A percentile compares a stretch with the other conserved stretches of the same genome.
Conservation (phyloP, 192 early-diverging fungal species). For the Backusella tarrabulga region DNA sequence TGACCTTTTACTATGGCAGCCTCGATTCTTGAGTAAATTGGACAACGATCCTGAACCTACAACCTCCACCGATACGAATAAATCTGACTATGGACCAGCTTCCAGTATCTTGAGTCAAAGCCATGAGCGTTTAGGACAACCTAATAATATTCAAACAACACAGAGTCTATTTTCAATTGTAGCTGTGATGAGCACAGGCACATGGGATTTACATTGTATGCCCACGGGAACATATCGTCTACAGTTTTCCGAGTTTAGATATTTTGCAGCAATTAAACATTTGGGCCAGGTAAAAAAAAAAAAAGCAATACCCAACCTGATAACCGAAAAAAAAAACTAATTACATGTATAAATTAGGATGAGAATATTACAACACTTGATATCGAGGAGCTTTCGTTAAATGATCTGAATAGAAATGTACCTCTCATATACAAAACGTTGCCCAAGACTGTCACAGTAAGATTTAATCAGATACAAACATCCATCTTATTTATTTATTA, state of each 20-base stretch:
- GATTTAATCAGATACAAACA: not conserved
- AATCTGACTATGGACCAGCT: not conserved
- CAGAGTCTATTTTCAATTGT: slow-evolving; percentile 23
- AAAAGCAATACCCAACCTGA: slow-evolving; percentile 16
- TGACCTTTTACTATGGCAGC: slow-evolving; percentile 45
- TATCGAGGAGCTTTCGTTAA: slow-evolving; percentile 48
- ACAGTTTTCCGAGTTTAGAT: slow-evolving; percentile 42
- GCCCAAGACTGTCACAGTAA: slow-evolving; percentile 44
- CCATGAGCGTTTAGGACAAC: slow-evolving; percentile 19
- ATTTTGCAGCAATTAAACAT: slow-evolving; percentile 51
- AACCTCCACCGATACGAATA: not conserved
- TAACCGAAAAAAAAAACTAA: slow-evolving; percentile 9
- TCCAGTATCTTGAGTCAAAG: slow-evolving; percentile 28
- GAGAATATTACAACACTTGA: slow-evolving; percentile 51
- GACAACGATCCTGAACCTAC: not conserved
- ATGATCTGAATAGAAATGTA: slow-evolving; percentile 31
- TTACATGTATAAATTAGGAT: slow-evolving; percentile 14
- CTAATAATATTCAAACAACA: not conserved
- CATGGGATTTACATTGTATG: slow-evolving; percentile 27
- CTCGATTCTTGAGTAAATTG: slow-evolving; percentile 9
- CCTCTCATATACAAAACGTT: slow-evolving; percentile 47
- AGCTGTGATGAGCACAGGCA: slow-evolving; percentile 22
- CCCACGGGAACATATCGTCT: slow-evolving; percentile 20
- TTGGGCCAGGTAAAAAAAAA: slow-evolving; percentile 7
- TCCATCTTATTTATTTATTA: not conserved